Evolutionary conservation across 2,329 filamentous ascomycete species (phyloP), one percentile per base, ranked within the genome.

Genomic region (Sarocladium oryzae): DNA sequence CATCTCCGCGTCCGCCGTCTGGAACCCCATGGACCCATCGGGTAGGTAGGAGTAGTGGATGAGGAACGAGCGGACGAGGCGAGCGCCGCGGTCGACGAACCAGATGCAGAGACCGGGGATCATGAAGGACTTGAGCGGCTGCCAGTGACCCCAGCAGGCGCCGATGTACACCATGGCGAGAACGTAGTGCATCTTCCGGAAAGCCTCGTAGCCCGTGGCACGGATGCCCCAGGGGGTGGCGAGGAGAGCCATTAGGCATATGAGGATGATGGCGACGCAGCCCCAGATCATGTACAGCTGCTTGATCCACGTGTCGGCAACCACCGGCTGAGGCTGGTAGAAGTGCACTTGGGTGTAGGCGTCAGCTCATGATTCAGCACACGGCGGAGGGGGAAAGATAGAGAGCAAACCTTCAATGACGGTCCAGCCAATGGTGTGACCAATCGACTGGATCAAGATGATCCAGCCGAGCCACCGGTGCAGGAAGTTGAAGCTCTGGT

Each of bases 401-500:
- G 10, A 6, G 13, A 11, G 3, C 40, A 23, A 1, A 73, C 73
- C 40, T 65, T 89, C 82, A 38, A 89, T 70, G 40, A 90, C 62
- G 20, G 76, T 79, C 86, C 86, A 90, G 50, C 74, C 77, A 23
- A 89, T 75, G 28, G 43, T 48, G 26, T 48, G 43, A 21, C 11
- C 28, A 33, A 48, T 48, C 4, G 43, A 18, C 61, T 90, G 86
- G 0, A 80, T 62, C 50, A 88, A 78, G 55, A 90, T 88, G 59
- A 90, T 75, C 55, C 85, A 85, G 6, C 87, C 86, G 0, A 84
- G 69, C 86, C 86, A 90, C 24, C 85, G 81, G 63, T 89, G 86
- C 18, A 90, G 69, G 61, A 90, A 90, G 65, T 86, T 84, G 73
- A 90, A 89, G 59, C 78, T 81, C 57, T 89, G 86, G 59, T 89